Percentiles rank a stretch among this genome's conserved stretches.
phyloP scores from a whole-genome alignment of 495 filamentous ascomycete genomes.

The Talaromyces proteolyticus region DNA sequence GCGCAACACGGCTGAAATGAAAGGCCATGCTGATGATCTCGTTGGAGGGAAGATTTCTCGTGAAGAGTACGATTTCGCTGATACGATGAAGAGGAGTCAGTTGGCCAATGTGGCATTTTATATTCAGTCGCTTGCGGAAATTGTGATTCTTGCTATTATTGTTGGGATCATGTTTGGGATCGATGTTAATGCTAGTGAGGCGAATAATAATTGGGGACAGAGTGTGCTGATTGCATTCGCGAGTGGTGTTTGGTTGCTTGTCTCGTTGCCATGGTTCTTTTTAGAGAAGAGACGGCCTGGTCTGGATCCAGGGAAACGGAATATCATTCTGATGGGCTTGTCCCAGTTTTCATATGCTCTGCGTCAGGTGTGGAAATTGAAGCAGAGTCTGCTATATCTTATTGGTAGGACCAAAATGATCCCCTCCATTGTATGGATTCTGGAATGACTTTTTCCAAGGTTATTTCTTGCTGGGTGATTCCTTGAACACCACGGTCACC shows the following conservation, averaged over 20 bases:
- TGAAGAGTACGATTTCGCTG: constrained; percentile 54
- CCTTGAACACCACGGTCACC: constrained; percentile 42
- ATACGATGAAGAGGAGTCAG: constrained; percentile 54
- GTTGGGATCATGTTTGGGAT: constrained; percentile 58
- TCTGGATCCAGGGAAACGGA: constrained; percentile 35
- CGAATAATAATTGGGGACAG: constrained; percentile 58
- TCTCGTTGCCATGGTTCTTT: constrained; percentile 46
- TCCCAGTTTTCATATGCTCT: constrained; percentile 52
- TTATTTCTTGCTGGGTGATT: constrained; percentile 32
- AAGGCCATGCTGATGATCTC: constrained; percentile 44
- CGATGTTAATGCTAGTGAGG: constrained; percentile 47
- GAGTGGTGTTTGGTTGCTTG: constrained; percentile 47
- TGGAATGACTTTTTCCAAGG: too few relatives aligned
- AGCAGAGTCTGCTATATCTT: constrained; percentile 57
- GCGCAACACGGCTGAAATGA: constrained; percentile 39
- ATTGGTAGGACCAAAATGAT: constrained; percentile 43
- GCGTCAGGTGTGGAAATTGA: constrained; percentile 54
- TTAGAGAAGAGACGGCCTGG: constrained; percentile 47
- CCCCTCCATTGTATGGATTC: too few relatives aligned
- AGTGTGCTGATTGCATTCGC: constrained; percentile 58
- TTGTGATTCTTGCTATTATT: constrained; percentile 54
- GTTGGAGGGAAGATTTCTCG: constrained; percentile 44
- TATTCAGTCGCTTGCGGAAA: constrained; percentile 52
- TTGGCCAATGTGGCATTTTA: constrained; percentile 57
- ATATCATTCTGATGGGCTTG: constrained; percentile 47